phyloP scores from a whole-genome alignment of 345 rosid genomes.

The Syzygium oleosum region DNA sequence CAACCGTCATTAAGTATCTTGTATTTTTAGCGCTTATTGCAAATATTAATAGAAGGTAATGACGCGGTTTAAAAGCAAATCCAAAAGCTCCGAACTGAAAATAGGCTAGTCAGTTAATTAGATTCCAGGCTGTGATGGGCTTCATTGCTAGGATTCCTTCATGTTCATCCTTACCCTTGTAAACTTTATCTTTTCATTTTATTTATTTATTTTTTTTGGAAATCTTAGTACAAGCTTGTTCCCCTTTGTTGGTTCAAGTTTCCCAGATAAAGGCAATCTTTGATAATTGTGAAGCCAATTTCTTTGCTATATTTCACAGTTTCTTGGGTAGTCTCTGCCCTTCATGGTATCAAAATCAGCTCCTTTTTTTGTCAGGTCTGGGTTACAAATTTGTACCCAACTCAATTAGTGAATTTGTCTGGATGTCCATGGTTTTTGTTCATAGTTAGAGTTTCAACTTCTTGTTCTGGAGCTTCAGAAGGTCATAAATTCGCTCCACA shows the following conservation, averaged over 20 bases:
- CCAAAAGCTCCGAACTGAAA: neutral
- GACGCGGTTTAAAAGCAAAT: neutral
- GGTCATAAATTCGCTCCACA: neutral
- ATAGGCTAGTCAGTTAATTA: neutral
- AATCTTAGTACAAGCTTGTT: neutral
- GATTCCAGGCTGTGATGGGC: neutral
- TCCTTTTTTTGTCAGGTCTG: neutral
- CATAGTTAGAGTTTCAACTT: neutral
- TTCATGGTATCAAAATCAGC: neutral
- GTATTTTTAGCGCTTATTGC: neutral
- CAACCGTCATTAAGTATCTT: neutral
- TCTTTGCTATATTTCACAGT: neutral
- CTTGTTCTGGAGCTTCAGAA: neutral
- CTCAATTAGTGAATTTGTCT: neutral
- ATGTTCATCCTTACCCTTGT: neutral
- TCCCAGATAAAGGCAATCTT: neutral
- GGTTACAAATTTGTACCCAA: neutral
- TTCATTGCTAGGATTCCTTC: neutral
- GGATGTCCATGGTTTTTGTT: neutral
- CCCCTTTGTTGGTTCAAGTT: neutral
- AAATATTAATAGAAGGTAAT: neutral
- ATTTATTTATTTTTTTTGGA: neutral
- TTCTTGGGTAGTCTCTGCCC: neutral
- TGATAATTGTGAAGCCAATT: neutral
- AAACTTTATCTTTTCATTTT: neutral